Percentiles rank a stretch among this genome's conserved stretches.
These are phyloP conservation scores for Penicillium coffeae DNA, from an alignment of 495 filamentous ascomycete genomes.

Conservation along the genomic window DNA sequence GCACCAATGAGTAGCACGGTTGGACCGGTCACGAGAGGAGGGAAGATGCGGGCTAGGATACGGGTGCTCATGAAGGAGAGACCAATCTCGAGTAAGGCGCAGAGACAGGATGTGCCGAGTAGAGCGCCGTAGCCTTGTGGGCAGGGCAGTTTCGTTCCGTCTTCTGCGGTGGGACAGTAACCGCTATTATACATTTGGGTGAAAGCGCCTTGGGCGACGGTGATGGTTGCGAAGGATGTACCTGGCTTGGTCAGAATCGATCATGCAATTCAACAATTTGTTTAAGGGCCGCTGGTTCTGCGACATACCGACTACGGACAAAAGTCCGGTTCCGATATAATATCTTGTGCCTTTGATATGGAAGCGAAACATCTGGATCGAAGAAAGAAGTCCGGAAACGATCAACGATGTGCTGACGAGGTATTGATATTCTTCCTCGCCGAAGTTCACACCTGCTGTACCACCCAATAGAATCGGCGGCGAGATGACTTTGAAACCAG, in stretches of 20 bases:
- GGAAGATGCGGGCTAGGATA: slow-evolving; percentile 74
- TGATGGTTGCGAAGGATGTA: slow-evolving; percentile 77
- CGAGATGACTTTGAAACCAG: slow-evolving; percentile 58
- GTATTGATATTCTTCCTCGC: slow-evolving; percentile 60
- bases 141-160: slow-evolving; percentile 70
- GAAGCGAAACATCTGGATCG: slow-evolving; percentile 81
- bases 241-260: slow-evolving; percentile 7
- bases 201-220: slow-evolving; percentile 74
- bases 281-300: no score
- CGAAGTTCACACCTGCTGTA: slow-evolving; percentile 62
- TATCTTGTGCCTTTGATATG: slow-evolving; percentile 77
- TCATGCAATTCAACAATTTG: no score
- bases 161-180: slow-evolving; percentile 59
- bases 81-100: slow-evolving; percentile 40
- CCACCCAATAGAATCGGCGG: slow-evolving; percentile 75
- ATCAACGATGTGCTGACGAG: slow-evolving; percentile 89
- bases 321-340: slow-evolving; percentile 81
- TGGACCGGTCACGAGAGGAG: slow-evolving; percentile 82
- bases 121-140: slow-evolving; percentile 83
- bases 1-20: slow-evolving; percentile 79
- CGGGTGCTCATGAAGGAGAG: slow-evolving; percentile 56
- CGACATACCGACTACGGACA: slow-evolving; percentile 81
- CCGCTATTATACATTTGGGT: slow-evolving; percentile 84
- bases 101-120: slow-evolving; percentile 66
- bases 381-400: slow-evolving; percentile 74